Percentiles rank a stretch among this genome's conserved stretches.
phyloP scores from a whole-genome alignment of 2,329 filamentous ascomycete species.

The Rhinocladiella mackenziei region DNA sequence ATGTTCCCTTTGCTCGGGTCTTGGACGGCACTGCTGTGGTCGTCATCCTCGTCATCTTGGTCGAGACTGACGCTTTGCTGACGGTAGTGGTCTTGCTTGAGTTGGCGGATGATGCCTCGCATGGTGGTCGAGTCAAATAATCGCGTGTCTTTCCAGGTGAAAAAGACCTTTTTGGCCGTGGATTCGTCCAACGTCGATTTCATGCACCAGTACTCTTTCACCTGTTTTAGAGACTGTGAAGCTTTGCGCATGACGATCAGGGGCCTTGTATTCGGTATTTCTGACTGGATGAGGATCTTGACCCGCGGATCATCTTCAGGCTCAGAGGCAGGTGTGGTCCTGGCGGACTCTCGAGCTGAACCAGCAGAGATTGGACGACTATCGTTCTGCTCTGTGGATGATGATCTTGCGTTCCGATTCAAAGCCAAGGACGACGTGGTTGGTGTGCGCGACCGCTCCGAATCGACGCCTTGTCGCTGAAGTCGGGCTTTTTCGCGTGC shows the following conservation, averaged over 20 bases:
- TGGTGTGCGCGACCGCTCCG: slow-evolving; percentile 7
- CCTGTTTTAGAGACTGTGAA: slow-evolving; percentile 62
- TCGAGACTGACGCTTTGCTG: slow-evolving; percentile 38
- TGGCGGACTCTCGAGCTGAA: slow-evolving; percentile 9
- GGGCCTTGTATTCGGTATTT: slow-evolving; percentile 57
- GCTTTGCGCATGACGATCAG: slow-evolving; percentile 64
- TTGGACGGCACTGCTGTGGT: slow-evolving; percentile 28
- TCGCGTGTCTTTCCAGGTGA: slow-evolving; percentile 72
- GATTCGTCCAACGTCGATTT: slow-evolving; percentile 54
- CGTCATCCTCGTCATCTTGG: slow-evolving; percentile 39
- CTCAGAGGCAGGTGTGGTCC: slow-evolving; percentile 7
- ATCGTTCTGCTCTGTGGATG: slow-evolving; percentile 6
- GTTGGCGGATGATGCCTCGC: slow-evolving; percentile 54
- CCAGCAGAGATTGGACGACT: slow-evolving; percentile 14
- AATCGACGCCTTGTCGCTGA: slow-evolving; percentile 28
- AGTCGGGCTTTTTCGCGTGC: slow-evolving; percentile 40
- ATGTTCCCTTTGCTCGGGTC: slow-evolving; percentile 56
- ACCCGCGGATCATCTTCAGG: slow-evolving; percentile 49
- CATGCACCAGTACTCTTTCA: slow-evolving; percentile 66
- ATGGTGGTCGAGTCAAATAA: slow-evolving; percentile 75
- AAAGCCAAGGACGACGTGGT: neutral
- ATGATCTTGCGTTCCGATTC: slow-evolving; percentile 1
- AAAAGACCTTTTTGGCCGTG: slow-evolving; percentile 57
- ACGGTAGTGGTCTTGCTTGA: slow-evolving; percentile 19
- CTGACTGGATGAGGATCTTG: slow-evolving; percentile 64